These are phyloP conservation scores for Camellia japonica DNA, from an alignment of 148 eudicot genomes.

Conservation along the genomic window DNA sequence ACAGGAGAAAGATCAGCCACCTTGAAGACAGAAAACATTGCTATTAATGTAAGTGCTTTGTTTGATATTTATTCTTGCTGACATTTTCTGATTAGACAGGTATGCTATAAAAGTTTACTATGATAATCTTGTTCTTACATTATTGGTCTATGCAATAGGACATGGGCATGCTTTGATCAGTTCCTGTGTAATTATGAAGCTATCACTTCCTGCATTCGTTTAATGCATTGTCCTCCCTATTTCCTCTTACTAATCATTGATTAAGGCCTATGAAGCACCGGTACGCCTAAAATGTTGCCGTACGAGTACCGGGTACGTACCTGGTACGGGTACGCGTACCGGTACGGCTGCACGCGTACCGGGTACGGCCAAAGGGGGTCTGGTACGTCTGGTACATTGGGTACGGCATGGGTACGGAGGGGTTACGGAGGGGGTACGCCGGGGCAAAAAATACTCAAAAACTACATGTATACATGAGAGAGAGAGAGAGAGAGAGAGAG, in stretches of 20 bases:
- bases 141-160: conserved; percentile 7
- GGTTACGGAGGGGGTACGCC: too few species aligned
- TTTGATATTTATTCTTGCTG: background rate
- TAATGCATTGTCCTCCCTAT: background rate
- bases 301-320: too few species aligned
- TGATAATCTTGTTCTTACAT: background rate
- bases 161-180: background rate
- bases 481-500: too few species aligned
- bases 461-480: too few species aligned
- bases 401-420: too few species aligned
- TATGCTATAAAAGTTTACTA: background rate
- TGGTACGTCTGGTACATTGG: too few species aligned
- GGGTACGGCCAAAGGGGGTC: too few species aligned
- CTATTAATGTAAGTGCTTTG: conserved; percentile 49
- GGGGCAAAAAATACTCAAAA: too few species aligned
- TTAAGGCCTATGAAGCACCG: too few species aligned
- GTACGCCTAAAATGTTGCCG: too few species aligned
- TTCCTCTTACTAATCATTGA: background rate
- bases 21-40: conserved; percentile 32
- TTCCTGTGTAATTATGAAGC: background rate
- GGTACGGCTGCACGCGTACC: too few species aligned
- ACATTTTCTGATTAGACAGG: conserved; percentile 1
- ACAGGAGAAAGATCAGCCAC: conserved; percentile 30
- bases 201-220: background rate
- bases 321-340: too few species aligned